Base-by-base conservation (phyloP, 192 early-diverging fungal species). In the Coemansia sp. region DNA sequence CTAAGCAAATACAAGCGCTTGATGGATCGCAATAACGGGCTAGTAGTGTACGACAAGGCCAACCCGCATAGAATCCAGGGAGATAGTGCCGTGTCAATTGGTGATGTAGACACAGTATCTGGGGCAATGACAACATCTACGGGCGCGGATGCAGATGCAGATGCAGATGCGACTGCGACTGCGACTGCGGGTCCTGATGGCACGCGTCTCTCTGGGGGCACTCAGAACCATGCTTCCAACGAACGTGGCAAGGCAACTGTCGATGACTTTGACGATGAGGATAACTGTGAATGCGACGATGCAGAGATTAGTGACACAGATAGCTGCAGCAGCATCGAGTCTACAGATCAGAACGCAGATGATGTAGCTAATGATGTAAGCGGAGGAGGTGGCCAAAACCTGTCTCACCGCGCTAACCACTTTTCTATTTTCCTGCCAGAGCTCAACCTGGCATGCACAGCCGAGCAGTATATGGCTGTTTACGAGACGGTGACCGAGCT, bases 401-500 rank as follows among this genome's bases (percentile, higher is more conserved):
- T 84, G 39, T 78, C 80, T 24, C 81, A 85, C 41, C 64, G 82
- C 20, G 83, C 82, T 7, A 81, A 93, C 50, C 76, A 81, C 3
- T 64, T 86, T 48, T 64, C 78, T 3, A 64, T 94, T 14, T 82
- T 83, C 48, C 81, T 95, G 60, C 90, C 91, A 0, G 83, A 81
- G 32, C 76, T 95, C 28, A 60, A 72, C 15, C 71, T 92, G 17
- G 85, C 82, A 6, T 86, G 83, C 17, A 89, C 85, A 24, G 85
- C 93, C 7, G 64, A 65, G 39, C 90, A 92, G 74, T 93, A 86
- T 64, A 75, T 78, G 26, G 69, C 83, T 1, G 67, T 91, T 3
- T 79, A 82, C 46, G 82, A 93, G 55, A 82, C 88, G 13, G 84
- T 90, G 18, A 80, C 75, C 0, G 88, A 92, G 39, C 76, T 95